These are phyloP conservation scores for Castanospermum australe DNA, from an alignment of 306 rosid genomes.

Conservation along the genomic window DNA sequence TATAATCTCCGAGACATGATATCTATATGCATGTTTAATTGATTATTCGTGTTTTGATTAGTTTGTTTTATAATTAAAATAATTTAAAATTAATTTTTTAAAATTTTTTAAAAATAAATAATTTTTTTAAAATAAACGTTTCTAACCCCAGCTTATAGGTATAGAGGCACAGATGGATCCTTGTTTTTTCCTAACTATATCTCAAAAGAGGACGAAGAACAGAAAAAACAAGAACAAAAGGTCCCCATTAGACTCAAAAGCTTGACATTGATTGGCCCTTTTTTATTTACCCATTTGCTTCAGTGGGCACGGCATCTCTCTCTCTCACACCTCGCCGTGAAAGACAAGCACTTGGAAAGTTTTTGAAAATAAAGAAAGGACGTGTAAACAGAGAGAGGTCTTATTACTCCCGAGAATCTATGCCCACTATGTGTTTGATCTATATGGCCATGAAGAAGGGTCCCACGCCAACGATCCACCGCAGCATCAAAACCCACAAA, in stretches of 20 bases:
- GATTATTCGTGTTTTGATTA: too few relatives aligned
- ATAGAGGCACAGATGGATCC: too few relatives aligned
- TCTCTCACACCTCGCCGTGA: conserved; percentile 8
- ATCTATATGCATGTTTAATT: too few relatives aligned
- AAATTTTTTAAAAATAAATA: too few relatives aligned
- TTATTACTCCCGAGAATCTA: conserved; percentile 40
- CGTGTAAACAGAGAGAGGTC: not conserved
- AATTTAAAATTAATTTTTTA: too few relatives aligned
- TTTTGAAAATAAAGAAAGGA: not conserved
- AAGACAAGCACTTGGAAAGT: conserved; percentile 34
- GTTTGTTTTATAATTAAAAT: too few relatives aligned
- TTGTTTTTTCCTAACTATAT: too few relatives aligned
- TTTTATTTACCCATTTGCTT: conserved; percentile 35
- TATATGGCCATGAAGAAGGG: conserved; percentile 22
- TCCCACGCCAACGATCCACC: conserved; percentile 32
- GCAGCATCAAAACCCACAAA: conserved; percentile 5
- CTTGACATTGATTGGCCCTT: conserved; percentile 44
- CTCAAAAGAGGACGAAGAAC: not conserved
- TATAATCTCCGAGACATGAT: too few relatives aligned
- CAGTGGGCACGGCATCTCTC: conserved; percentile 64
- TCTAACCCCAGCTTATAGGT: too few relatives aligned
- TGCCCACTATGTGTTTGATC: conserved; percentile 53
- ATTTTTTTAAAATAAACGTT: too few relatives aligned
- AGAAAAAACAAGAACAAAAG: conserved; percentile 13
- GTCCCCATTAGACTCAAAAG: conserved; percentile 36